Evolutionary conservation across 805 yeast species (phyloP), one percentile per base, ranked within the genome.

Genomic region (Scheffersomyces lignosus): DNA sequence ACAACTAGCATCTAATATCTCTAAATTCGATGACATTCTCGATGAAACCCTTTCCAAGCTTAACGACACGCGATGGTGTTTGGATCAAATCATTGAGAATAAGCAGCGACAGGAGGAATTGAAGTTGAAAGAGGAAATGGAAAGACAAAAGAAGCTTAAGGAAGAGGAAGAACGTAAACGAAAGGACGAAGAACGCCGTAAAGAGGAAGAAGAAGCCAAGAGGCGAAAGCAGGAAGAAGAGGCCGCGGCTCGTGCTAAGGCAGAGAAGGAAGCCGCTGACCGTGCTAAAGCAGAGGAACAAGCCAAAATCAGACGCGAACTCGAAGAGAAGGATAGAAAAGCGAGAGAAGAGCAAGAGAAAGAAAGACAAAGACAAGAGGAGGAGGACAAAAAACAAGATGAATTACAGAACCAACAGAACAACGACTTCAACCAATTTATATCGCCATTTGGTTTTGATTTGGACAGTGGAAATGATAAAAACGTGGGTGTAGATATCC

Each of bases 11-110:
- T 48, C 46, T 31, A 60, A 60, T 41, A 56, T 69, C n/a, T 45
- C 54, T 28, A 60, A 58, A 31, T 68, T 69, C 39, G 73, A 69
- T 41, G 70, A 58, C 37, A 57, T 67, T 20, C 53, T 69, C n/a
- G 75, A 69, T 44, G 73, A 69, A 5, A 64, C 73, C 2, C 53
- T 62, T 8, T 41, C 57, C 36, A 67, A 67, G 43, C 62, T 69
- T 42, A 68, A 67, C 45, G 73, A 69, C 34, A 66, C 71, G 2
- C 51, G 56, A 26, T 69, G 75, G 75, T 69, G 73, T 38, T 51
- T 69, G 4, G 72, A 60, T 37, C 66, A 61, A 40, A 68, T 69
- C 34, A 48, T 68, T 22, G 71, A 69, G 44, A 66, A 57, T 48
- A 64, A 59, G 44, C 71, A 66, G 45, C 56, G 58, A 29, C 71